These are phyloP conservation scores for Chlorella variabilis DNA, from an alignment of 163 green algal species.

Conservation along the genomic window DNA sequence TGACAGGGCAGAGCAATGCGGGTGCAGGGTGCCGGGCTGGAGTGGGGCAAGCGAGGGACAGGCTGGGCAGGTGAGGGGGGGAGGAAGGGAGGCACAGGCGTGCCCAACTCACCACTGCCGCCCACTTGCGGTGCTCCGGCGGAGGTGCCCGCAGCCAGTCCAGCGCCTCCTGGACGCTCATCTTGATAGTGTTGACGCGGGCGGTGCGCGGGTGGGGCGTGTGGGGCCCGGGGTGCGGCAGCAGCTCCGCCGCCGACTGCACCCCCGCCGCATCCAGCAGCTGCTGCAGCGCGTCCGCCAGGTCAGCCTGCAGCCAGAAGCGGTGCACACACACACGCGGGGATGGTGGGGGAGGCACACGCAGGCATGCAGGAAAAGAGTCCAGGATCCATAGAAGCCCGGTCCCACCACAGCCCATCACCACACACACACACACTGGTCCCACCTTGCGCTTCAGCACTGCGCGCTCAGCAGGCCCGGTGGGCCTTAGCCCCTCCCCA, in stretches of 20 bases:
- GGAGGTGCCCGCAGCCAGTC: conserved; percentile 55
- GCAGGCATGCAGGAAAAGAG: too few relatives aligned
- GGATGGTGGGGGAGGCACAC: background rate
- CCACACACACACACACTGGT: too few relatives aligned
- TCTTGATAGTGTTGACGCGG: conserved; percentile 79
- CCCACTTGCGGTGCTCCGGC: conserved; percentile 7
- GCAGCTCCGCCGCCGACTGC: conserved; percentile 40
- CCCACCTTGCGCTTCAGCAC: conserved; percentile 49
- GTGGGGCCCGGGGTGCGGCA: conserved; percentile 32
- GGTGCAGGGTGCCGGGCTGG: background rate
- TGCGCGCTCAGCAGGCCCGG: conserved; percentile 58
- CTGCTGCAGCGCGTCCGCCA: conserved; percentile 42
- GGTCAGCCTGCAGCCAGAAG: background rate
- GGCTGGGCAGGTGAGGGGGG: background rate
- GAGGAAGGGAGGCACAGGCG: too few relatives aligned
- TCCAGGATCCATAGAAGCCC: too few relatives aligned
- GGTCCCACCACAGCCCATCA: too few relatives aligned
- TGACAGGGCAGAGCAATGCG: too few relatives aligned
- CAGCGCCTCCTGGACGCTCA: conserved; percentile 60
- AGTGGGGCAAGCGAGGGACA: background rate
- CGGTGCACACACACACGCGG: background rate
- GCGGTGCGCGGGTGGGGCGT: conserved; percentile 51
- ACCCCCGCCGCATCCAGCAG: conserved; percentile 35
- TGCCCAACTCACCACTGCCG: conserved; percentile 3
- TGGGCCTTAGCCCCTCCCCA: conserved; percentile 59